Percentiles rank a stretch among this genome's conserved stretches.
Evolutionary conservation across 2,329 filamentous ascomycete genomes (phyloP).

Genomic region (Colletotrichum theobromicola): DNA sequence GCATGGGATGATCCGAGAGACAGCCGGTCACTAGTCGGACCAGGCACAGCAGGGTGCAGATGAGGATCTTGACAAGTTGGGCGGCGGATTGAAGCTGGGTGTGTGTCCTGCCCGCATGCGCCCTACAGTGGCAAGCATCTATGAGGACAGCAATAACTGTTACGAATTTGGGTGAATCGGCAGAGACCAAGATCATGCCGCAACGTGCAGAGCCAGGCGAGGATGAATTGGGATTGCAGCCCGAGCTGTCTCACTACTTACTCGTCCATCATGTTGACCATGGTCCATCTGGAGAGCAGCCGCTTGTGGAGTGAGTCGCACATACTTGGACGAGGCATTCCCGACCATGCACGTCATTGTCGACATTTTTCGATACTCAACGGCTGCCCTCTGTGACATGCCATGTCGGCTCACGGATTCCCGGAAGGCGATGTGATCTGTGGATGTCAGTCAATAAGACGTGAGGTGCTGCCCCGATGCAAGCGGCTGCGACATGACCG

Average conservation of each 20-base stretch:
- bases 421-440: not conserved
- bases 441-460: not conserved
- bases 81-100: not conserved
- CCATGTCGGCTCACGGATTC: not conserved
- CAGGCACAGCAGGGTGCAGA: not conserved
- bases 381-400: not conserved
- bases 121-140: not conserved
- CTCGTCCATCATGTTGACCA: not conserved
- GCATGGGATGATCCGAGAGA: conserved; percentile 4
- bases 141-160: not conserved
- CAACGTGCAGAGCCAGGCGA: not conserved
- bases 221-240: not conserved
- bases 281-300: not conserved
- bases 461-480: not conserved
- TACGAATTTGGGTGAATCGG: not conserved
- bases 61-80: not conserved
- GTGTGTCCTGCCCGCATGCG: not conserved
- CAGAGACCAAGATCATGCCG: not conserved
- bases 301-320: not conserved
- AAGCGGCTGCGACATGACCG: not conserved
- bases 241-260: not conserved
- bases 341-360: not conserved
- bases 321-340: not conserved
- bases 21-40: not conserved
- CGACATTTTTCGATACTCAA: not conserved